Evolutionary conservation across 768 basidiomycete species (phyloP), one percentile per base, ranked within the genome.

Genomic region (Kwoniella bestiolae): DNA sequence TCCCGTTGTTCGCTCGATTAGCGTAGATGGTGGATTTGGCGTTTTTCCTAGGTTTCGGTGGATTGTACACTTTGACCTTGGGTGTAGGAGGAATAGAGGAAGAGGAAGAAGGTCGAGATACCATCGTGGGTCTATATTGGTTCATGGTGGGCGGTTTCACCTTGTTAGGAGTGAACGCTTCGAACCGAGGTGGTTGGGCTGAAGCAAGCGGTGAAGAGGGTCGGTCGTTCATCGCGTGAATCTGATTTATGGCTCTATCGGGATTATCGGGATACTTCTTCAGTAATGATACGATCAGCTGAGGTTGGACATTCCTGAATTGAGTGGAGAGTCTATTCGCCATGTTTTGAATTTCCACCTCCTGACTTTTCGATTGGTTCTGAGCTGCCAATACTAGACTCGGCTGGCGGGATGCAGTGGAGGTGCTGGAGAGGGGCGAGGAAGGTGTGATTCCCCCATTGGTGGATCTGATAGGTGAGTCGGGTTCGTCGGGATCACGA

Each of bases 21-120:
- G 66, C 66, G 56, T 80, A 80, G 38, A 80, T 80, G 52, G 70
- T 63, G 7, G 79, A 80, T 56, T 73, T 72, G 53, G 69, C 70
- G 31, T 73, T 77, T 60, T 74, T 74, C 60, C 65, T 71, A 28
- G 75, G 70, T 64, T 75, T 74, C 3, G 65, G 56, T 0, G 70
- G 60, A n/a, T 26, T 25, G 53, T 41, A 5, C 38, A 38, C 6
- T 25, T 28, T 16, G 35, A 31, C 21, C 51, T 53, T 44, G 4
- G 35, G 34, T 47, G n/a, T 44, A 8, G 59, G 35, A 26, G 56
- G 66, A 16, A 46, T 52, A 31, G 56, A 47, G 7, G 58, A 23
- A 6, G 34, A 52, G 31, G 47, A 32, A 14, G 50, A 58, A 8
- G 60, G 60, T 25, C 51, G 51, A 12, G 45, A 28, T 7, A 66